Evolutionary conservation across 106 monocot genomes (phyloP).

Genomic region (Dioscorea alata): DNA sequence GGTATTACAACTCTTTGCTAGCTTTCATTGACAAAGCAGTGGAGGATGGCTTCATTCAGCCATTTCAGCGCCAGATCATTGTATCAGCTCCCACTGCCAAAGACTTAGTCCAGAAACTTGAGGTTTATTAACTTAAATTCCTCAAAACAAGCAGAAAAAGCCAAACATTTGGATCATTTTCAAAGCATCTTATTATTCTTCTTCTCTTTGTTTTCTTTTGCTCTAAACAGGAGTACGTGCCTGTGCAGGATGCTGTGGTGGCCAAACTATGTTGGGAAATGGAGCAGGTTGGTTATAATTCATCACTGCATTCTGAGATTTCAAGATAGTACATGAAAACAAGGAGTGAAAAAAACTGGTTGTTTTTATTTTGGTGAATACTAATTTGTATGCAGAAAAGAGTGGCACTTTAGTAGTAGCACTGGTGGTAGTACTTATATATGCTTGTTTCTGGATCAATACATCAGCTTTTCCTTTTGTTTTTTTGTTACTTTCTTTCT

Average conservation of each 20-base stretch:
- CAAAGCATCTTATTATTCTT: neutral
- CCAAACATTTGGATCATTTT: too few relatives aligned
- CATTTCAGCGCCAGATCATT: conserved; percentile 52
- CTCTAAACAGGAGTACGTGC: conserved; percentile 59
- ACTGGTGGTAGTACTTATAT: too few relatives aligned
- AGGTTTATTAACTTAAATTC: conserved; percentile 20
- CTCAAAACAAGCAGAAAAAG: too few relatives aligned
- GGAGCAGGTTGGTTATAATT: conserved; percentile 48
- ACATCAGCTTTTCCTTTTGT: too few relatives aligned
- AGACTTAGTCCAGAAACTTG: conserved; percentile 65
- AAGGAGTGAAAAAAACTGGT: neutral
- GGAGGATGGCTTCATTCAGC: conserved; percentile 75
- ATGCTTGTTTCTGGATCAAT: too few relatives aligned
- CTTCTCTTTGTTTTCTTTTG: neutral
- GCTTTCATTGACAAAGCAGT: conserved; percentile 79
- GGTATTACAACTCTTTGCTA: conserved; percentile 74
- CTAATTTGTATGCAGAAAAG: too few relatives aligned
- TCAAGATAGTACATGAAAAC: conserved; percentile 22
- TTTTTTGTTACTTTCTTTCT: too few relatives aligned
- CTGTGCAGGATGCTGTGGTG: conserved; percentile 38
- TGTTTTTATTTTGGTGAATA: too few relatives aligned
- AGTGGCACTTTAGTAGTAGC: too few relatives aligned
- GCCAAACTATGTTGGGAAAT: conserved; percentile 61
- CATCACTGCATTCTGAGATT: conserved; percentile 32
- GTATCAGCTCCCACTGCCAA: conserved; percentile 52